phyloP scores from a whole-genome alignment of 345 rosid genomes.

The Sonneratia caseolaris region DNA sequence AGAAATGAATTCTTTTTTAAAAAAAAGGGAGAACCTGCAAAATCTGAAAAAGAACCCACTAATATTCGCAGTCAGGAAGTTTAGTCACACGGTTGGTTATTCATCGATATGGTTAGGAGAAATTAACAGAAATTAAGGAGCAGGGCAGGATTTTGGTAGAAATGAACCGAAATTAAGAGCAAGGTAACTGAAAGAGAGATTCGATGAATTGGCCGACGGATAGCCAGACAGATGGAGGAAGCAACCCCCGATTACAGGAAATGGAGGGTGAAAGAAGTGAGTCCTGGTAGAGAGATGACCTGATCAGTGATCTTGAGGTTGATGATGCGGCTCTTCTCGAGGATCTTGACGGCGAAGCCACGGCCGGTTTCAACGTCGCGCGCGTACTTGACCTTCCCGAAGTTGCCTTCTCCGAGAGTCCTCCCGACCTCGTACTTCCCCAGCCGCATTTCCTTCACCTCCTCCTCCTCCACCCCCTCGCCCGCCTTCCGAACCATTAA shows the following conservation, averaged over 20 bases:
- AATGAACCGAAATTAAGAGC: too few relatives aligned
- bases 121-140: not conserved
- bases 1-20: not conserved
- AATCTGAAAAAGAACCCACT: not conserved
- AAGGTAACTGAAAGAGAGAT: too few relatives aligned
- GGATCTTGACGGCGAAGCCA: slow-evolving; percentile 72
- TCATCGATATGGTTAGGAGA: not conserved
- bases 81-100: not conserved
- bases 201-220: too few relatives aligned
- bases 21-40: not conserved
- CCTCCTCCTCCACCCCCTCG: slow-evolving; percentile 10
- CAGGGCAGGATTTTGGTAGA: not conserved
- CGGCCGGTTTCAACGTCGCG: slow-evolving; percentile 48
- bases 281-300: slow-evolving; percentile 18
- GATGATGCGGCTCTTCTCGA: slow-evolving; percentile 62
- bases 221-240: too few relatives aligned
- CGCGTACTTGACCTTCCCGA: slow-evolving; percentile 81
- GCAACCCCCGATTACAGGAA: too few relatives aligned
- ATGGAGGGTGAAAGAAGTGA: too few relatives aligned
- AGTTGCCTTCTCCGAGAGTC: slow-evolving; percentile 91
- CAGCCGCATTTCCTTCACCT: slow-evolving; percentile 53
- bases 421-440: slow-evolving; percentile 86
- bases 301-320: slow-evolving; percentile 68
- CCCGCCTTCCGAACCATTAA: slow-evolving; percentile 5
- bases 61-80: not conserved